Base-by-base conservation (phyloP, 2,329 filamentous ascomycete genomes). In the Myriosclerotinia scirpicola region DNA sequence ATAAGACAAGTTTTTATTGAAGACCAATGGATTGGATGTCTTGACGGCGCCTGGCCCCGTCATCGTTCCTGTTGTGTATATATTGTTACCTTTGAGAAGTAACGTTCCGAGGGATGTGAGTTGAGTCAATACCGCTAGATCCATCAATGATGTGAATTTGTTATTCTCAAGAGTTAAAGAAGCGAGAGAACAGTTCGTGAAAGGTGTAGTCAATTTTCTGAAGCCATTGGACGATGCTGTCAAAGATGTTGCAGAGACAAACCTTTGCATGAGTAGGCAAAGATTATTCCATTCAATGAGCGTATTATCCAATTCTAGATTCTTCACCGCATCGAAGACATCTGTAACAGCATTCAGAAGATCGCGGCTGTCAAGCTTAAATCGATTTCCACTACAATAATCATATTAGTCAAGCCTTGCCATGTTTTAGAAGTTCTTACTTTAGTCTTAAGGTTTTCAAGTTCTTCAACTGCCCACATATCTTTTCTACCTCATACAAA, bases 81-180 rank as follows among this genome's bases (percentile, higher is more conserved):
- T 91, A 60, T 82, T 83, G 79, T 96, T 96, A 61, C 88, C 87
- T 72, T 96, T 94, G 62, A 98, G 83, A 63, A 93, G 85, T 0
- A 88, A 79, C 64, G 83, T 85, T 59, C 84, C 83, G 15, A 91
- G 81, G 42, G 80, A 78, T 1, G 76, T 74, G 34, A 90, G 77
- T 30, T 75, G 70, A 3, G 81, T 73, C 5, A 94, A 80, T 36
- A 82, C 79, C 3, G 79, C 76, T 4, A 93, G 71, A 59, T 88
- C 84, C 1, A 82, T 79, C 26, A 93, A 76, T 9, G 81, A 79
- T 1, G 80, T 80, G 74, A 95, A 89, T 38, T 83, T 79, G 75
- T 95, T 95, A 76, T 86, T 88, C 72, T 93, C 90, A 14, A 96
- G 81, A 63, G 86, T 87, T 4, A 95, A 74, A 3, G 86, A 85